Evolutionary conservation across 306 rosid species (phyloP).

Genomic region (Dalbergia cultrata): DNA sequence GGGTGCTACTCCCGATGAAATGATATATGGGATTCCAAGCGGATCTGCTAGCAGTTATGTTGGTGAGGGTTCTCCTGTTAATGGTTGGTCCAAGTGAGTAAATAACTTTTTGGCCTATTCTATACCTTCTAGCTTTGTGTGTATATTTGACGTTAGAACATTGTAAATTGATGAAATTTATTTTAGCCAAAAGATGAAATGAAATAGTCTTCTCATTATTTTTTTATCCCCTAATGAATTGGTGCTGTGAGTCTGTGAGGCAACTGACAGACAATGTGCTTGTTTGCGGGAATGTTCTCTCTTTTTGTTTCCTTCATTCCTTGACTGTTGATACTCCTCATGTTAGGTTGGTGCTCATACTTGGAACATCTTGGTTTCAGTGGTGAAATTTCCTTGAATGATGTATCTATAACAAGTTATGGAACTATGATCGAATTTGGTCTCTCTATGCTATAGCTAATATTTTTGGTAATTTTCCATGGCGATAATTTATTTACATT

Average conservation of each 20-base stretch:
- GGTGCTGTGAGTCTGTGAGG: neutral
- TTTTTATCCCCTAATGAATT: neutral
- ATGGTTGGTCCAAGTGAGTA: slow-evolving; percentile 73
- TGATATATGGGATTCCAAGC: slow-evolving; percentile 72
- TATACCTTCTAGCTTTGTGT: neutral
- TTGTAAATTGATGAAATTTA: neutral
- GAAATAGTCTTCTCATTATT: neutral
- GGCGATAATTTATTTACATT: neutral
- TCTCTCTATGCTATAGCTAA: neutral
- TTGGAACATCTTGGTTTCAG: neutral
- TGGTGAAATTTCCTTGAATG: neutral
- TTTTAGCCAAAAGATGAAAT: neutral
- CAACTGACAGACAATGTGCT: neutral
- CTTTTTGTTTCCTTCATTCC: neutral
- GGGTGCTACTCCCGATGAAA: slow-evolving; percentile 65
- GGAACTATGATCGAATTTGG: neutral
- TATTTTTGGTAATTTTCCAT: neutral
- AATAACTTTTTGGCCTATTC: neutral
- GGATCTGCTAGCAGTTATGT: slow-evolving; percentile 63
- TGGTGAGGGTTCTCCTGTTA: slow-evolving; percentile 68
- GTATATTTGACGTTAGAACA: slow-evolving; percentile 10
- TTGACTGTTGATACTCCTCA: too few relatives aligned
- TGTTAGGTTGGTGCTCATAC: neutral
- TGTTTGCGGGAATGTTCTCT: neutral
- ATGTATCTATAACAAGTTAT: neutral